These are phyloP conservation scores for Arthrobotrys conoides DNA, from an alignment of 2,329 filamentous ascomycete species.

Conservation along the genomic window DNA sequence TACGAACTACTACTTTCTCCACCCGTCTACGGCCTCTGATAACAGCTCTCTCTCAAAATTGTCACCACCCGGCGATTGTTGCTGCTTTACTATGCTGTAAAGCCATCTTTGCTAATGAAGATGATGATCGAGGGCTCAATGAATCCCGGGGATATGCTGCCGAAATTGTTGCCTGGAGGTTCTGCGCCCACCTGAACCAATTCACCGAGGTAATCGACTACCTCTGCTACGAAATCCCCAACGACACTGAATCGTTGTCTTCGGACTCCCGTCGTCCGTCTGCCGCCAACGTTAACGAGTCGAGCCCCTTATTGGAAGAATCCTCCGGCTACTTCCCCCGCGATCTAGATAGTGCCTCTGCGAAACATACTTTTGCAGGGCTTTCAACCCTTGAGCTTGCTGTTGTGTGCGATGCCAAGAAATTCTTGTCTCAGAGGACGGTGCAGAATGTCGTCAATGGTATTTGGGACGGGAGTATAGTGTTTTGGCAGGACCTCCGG, in stretches of 20 bases:
- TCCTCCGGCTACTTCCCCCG: constrained; percentile 63
- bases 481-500: constrained; percentile 86
- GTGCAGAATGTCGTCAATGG: constrained; percentile 87
- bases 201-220: constrained; percentile 60
- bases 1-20: constrained; percentile 56
- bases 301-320: constrained; percentile 31
- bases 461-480: constrained; percentile 87
- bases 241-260: constrained; percentile 28
- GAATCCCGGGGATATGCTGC: constrained; percentile 59
- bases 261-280: constrained; percentile 34
- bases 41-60: constrained; percentile 49
- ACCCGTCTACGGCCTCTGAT: constrained; percentile 53
- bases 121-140: constrained; percentile 57
- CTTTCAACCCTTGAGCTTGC: constrained; percentile 91
- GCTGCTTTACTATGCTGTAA: constrained; percentile 60
- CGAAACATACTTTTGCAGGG: constrained; percentile 80
- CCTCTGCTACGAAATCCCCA: constrained; percentile 59
- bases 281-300: constrained; percentile 15
- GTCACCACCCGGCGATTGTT: constrained; percentile 56
- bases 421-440: constrained; percentile 83
- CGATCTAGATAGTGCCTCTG: constrained; percentile 72
- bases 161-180: constrained; percentile 59
- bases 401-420: constrained; percentile 83
- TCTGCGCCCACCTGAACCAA: constrained; percentile 60
- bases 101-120: constrained; percentile 57